Base-by-base conservation (phyloP, 768 basidiomycete species). In the Tremella mesenterica region DNA sequence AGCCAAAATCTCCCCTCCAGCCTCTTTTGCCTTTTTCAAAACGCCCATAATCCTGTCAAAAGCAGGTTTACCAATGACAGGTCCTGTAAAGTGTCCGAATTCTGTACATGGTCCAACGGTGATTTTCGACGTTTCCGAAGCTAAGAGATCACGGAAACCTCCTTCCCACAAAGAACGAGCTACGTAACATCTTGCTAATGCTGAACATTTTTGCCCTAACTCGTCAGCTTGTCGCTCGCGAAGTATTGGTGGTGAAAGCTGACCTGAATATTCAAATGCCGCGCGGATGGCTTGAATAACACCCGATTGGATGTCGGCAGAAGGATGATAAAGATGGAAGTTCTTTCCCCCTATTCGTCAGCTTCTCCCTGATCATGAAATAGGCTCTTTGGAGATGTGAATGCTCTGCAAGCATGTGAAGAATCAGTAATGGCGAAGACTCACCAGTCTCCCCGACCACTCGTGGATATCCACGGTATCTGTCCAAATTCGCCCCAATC, bases 131-230 rank as follows among this genome's bases (percentile, higher is more conserved):
- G 84, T 79, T 73, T 95, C 86, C 16, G 73, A 70, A 58, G 90
- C 73, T 44, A 95, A 75, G 68, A 80, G 78, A 43, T 88, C 82
- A 71, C 85, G 87, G 80, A 97, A 97, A 26, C 88, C 88, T 27
- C 74, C 75, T 47, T 81, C 78, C 95, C 95, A 99, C 44, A 87
- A 66, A 0, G 85, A 86, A 20, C 79, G 76, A n/a, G 95, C 82
- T 16, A 97, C 87, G 74, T 97, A 99, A 27, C 88, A 70, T 47
- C 95, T 79, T 2, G 92, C 92, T 28, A 92, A 80, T 0, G 95
- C 95, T 12, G 90, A 92, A 73, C 95, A 99, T 75, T 97, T 99
- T 72, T 99, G 95, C n/a, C n/a, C n/a, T n/a, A n/a, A n/a, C n/a
- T n/a, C n/a, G n/a, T n/a, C n/a, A n/a, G 47, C 89, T 86, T 85